phyloP scores from a whole-genome alignment of 2,329 filamentous ascomycete genomes.

The Fusarium sp. region DNA sequence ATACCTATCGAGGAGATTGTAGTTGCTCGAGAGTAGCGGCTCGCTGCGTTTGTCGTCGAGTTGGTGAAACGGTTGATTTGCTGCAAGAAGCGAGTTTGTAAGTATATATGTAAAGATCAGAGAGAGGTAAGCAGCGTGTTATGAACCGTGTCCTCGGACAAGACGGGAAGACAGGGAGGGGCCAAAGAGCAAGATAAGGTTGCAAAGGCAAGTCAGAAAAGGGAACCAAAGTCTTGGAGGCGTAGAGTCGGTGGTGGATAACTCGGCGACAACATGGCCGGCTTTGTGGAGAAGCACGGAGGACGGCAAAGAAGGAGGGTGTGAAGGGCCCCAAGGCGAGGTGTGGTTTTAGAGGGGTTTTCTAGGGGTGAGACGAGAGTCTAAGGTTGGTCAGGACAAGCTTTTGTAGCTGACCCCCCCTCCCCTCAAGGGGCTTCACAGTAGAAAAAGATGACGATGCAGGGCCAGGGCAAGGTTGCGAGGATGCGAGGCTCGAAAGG shows the following conservation, averaged over 20 bases:
- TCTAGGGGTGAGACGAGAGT: conserved; percentile 26
- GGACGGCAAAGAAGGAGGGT: conserved; percentile 46
- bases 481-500: conserved; percentile 12
- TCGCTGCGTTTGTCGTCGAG: conserved; percentile 39
- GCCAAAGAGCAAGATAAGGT: conserved; percentile 47
- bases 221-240: conserved; percentile 42
- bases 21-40: conserved; percentile 28
- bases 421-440: conserved; percentile 38
- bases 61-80: conserved; percentile 35
- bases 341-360: conserved; percentile 8
- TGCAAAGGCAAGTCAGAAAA: conserved; percentile 45
- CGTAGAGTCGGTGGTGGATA: conserved; percentile 48
- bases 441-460: conserved; percentile 43
- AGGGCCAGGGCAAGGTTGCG: conserved; percentile 31
- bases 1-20: conserved; percentile 41
- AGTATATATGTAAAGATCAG: conserved; percentile 2
- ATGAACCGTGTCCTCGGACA: conserved; percentile 41
- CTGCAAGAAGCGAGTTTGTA: conserved; percentile 37
- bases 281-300: conserved; percentile 48
- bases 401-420: conserved; percentile 45
- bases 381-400: conserved; percentile 49
- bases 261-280: conserved; percentile 52
- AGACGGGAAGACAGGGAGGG: conserved; percentile 39
- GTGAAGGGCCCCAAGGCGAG: conserved; percentile 25
- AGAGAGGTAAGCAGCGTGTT: conserved; percentile 35